Evolutionary conservation across 192 early-diverging fungal genomes (phyloP), one percentile per base, ranked within the genome.

Genomic region (Podila verticillata): DNA sequence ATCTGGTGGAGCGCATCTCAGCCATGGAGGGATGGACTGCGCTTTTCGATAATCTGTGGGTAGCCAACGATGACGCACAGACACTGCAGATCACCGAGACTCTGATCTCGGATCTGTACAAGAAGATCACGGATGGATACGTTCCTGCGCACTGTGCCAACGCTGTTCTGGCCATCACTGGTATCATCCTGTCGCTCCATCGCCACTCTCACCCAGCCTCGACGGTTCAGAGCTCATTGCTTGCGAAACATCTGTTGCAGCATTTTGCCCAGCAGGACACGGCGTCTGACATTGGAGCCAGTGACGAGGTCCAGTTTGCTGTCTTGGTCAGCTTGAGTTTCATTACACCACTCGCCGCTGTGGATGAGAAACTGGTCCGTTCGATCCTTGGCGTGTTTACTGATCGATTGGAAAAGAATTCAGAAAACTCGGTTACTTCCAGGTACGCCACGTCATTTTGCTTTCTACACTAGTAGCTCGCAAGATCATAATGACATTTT

Each of bases 241-340:
- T 80, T 17, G 77, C 66, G 22, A 80, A 80, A n/a, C 61, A 81
- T 22, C 31, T 84, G 19, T 61, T 84, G 5, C 73, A 77, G 28
- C 49, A 73, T 24, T 84, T 65, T 24, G 75, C 70, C 35, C 77
- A 74, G 7, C 28, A 68, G 0, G 82, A 77, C 28, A 19, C 61
- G 5, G 32, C 66, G 19, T 70, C 70, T 4, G 68, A 84, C 67
- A 54, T 75, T 29, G 75, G 68, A 29, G 68, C 61, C 48, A 84
- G 70, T 54, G 84, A 86, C 47, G 84, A 86, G 32, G 84, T 86
- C 31, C 84, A 83, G 54, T 86, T 78, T 59, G 79, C 78, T 5
- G 70, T 81, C 5, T 64, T 82, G 19, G 69, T 83, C 8, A 70
- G 72, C 28, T 61, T 84, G 48, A 83, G 84, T 22, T 71, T 77